Percentiles rank a stretch among this genome's conserved stretches.
Conservation (phyloP, 73 alveolate species). For the Tetrahymena malaccensis region DNA sequence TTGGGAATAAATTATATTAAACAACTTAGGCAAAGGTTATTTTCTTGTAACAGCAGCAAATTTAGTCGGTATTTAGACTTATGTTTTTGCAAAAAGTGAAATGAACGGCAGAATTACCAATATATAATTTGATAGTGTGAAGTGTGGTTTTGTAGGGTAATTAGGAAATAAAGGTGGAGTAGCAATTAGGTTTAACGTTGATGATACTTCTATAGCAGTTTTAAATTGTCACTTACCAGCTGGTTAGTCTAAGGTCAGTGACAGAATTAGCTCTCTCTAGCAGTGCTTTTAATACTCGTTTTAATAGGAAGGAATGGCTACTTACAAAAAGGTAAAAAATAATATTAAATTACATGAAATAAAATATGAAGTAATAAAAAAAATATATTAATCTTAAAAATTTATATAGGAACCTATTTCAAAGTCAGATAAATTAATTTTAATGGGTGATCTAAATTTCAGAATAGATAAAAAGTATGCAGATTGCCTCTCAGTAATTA, state of each 20-base stretch:
- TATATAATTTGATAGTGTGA: slow-evolving; percentile 47
- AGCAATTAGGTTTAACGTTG: slow-evolving; percentile 58
- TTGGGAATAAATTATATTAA: neutral
- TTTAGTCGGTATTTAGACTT: slow-evolving; percentile 63
- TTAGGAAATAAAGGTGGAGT: slow-evolving; percentile 93
- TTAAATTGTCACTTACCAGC: slow-evolving; percentile 78
- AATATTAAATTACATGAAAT: too few species aligned
- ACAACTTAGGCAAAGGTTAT: slow-evolving; percentile 34
- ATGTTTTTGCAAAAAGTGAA: slow-evolving; percentile 50
- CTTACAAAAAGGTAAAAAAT: slow-evolving; percentile 20
- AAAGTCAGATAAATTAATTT: neutral
- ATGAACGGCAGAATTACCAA: slow-evolving; percentile 28
- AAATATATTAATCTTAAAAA: slow-evolving; percentile 56
- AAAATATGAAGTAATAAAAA: slow-evolving; percentile 56
- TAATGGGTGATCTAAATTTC: slow-evolving; percentile 43
- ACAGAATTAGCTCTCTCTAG: slow-evolving; percentile 47
- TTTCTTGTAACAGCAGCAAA: slow-evolving; percentile 22
- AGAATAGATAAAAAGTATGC: slow-evolving; percentile 17
- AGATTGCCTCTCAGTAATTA: neutral
- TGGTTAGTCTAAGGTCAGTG: slow-evolving; percentile 48
- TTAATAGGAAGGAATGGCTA: slow-evolving; percentile 37
- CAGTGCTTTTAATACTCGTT: slow-evolving; percentile 49
- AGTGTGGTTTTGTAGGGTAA: slow-evolving; percentile 87
- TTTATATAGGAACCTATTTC: neutral
- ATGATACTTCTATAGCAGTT: slow-evolving; percentile 57